A percentile compares a stretch with the other conserved stretches of the same genome.
Conservation (phyloP, 306 rosid genomes). For the Prunus campanulata region DNA sequence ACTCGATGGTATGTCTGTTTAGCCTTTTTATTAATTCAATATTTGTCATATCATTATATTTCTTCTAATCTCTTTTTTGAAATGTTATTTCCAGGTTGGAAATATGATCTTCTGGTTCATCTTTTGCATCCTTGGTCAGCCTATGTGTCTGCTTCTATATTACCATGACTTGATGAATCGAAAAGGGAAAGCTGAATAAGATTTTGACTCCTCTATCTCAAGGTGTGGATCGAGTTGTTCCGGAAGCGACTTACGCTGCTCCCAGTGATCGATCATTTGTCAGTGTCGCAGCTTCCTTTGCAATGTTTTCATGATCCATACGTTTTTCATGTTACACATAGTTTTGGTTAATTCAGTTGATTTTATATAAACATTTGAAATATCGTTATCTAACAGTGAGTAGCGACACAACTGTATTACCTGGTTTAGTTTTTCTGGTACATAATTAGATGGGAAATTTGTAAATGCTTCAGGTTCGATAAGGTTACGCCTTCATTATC, state of each 20-base stretch:
- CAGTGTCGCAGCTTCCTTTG: background rate
- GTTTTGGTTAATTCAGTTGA: conserved; percentile 9
- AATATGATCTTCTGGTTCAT: conserved; percentile 93
- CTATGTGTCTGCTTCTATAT: conserved; percentile 86
- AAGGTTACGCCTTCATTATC: background rate
- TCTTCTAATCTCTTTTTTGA: background rate
- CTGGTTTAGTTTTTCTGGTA: background rate
- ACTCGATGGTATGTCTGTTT: conserved; percentile 69
- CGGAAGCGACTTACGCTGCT: conserved; percentile 6
- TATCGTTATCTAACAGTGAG: conserved; percentile 5
- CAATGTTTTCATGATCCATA: conserved; percentile 3
- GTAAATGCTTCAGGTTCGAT: conserved; percentile 25
- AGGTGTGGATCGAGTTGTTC: conserved; percentile 2
- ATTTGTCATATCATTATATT: background rate
- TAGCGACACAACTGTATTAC: conserved; percentile 12
- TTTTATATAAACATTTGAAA: conserved; percentile 20
- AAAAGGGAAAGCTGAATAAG: conserved; percentile 41
- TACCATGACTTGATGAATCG: conserved; percentile 93
- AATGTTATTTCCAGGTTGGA: conserved; percentile 58
- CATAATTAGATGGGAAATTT: conserved; percentile 7
- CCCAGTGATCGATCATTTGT: conserved; percentile 6
- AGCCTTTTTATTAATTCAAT: background rate
- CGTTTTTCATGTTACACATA: background rate
- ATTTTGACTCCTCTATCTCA: background rate
- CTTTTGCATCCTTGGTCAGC: conserved; percentile 90